phyloP scores from a whole-genome alignment of 108 stramenopile species.

The Nannochloropsis salina region DNA sequence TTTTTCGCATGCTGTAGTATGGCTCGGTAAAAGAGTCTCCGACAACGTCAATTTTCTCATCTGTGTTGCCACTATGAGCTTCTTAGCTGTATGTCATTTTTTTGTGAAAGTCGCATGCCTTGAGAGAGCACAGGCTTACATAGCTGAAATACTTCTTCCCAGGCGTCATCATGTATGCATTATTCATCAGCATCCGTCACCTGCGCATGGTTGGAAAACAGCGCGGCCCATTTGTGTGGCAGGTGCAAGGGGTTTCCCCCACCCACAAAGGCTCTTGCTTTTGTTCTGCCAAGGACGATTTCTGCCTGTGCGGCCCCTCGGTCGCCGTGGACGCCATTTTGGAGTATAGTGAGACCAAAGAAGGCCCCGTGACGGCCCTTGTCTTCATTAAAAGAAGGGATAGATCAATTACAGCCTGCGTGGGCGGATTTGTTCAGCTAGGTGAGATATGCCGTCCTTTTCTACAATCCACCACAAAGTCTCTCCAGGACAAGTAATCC shows the following conservation, averaged over 20 bases:
- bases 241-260: neutral
- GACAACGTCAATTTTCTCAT: too few relatives aligned
- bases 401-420: neutral
- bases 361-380: neutral
- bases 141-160: neutral
- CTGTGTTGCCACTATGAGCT: too few relatives aligned
- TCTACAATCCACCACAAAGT: too few relatives aligned
- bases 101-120: too few relatives aligned
- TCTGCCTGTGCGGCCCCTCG: neutral
- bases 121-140: too few relatives aligned
- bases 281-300: neutral
- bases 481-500: too few relatives aligned
- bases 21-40: too few relatives aligned
- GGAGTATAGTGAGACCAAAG: neutral
- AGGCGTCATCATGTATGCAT: neutral
- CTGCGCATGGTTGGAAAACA: neutral
- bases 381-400: neutral
- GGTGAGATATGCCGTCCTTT: neutral
- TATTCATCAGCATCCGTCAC: neutral
- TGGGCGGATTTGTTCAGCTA: neutral
- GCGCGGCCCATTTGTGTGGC: slow-evolving; percentile 5
- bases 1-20: too few relatives aligned
- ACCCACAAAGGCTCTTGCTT: slow-evolving; percentile 19
- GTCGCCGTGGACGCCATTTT: neutral
- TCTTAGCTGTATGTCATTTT: too few relatives aligned